Base-by-base conservation (phyloP, 2,329 filamentous ascomycete genomes). In the Diaporthe nobilis region DNA sequence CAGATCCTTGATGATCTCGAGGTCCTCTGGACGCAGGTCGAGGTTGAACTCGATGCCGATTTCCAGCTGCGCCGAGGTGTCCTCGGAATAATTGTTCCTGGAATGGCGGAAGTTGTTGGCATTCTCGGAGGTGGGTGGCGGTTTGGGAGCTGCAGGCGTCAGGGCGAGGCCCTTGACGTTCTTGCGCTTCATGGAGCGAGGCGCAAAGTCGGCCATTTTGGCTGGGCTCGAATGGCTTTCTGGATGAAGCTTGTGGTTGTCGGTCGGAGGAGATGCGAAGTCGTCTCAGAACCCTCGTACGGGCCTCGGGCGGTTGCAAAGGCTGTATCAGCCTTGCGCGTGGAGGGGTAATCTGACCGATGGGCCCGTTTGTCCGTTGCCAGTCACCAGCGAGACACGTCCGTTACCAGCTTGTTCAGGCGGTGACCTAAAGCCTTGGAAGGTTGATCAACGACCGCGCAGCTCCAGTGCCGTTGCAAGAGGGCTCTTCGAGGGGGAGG, bases 1-100 rank as follows among this genome's bases (percentile, higher is more conserved):
- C 47, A 99, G 90, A 85, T 99, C 97, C 87, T 98, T 98, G 80
- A 99, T 87, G 49, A 98, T 93, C 80, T 98, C 93, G 71, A 99
- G 86, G 84, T 99, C 97, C 81, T 98, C 96, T 73, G 95, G 96
- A 81, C 94, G 92, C 81, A 98, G 88, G 83, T 99, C 95, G 67
- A 98, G 88, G 83, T 96, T 96, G 88, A 98, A 98, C 86, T 99
- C 97, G 78, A 98, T 95, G 28, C 97, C 97, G 82, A 99, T 98
- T 86, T 99, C 96, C 63, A 99, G 89, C 78, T 93, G 91, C 71
- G 88, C 90, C 1, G 93, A 94, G 77, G 90, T 88, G 78, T 90
- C 88, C 73, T 86, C 87, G 73, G 85, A 87, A 77, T 89, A 88
- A 82, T 94, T 90, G 74, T 89, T 87, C 78, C 89, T 91, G 34